Conservation (phyloP, 75 land plant genomes). For the Cunninghamia lanceolata region DNA sequence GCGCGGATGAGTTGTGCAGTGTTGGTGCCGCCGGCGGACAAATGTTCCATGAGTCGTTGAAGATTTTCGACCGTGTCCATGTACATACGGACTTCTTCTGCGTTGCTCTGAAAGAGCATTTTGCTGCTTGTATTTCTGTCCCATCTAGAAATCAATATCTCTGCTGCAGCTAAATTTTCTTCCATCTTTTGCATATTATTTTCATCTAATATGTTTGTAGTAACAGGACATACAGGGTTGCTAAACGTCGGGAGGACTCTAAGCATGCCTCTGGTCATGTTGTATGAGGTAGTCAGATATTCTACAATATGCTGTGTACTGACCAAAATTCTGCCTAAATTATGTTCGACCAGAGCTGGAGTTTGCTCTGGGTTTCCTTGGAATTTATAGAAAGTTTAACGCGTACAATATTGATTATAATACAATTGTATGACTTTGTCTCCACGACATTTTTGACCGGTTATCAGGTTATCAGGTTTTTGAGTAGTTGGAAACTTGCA, state of each 20-base stretch:
- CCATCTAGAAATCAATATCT: not conserved
- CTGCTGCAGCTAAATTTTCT: not conserved
- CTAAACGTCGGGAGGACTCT: not conserved
- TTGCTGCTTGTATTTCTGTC: not conserved
- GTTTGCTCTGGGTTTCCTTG: too few species aligned
- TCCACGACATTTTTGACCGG: too few species aligned
- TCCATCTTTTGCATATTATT: not conserved
- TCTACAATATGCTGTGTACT: not conserved
- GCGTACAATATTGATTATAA: too few species aligned
- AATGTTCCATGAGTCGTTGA: conserved; percentile 33
- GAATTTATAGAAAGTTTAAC: too few species aligned
- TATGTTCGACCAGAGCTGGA: too few species aligned
- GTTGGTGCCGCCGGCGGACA: not conserved
- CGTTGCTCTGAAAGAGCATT: conserved; percentile 20
- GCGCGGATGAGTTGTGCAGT: conserved; percentile 40
- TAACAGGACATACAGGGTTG: not conserved
- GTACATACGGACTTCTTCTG: conserved; percentile 31
- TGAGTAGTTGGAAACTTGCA: too few species aligned
- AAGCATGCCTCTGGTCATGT: not conserved
- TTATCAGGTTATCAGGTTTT: too few species aligned
- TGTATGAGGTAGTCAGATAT: not conserved
- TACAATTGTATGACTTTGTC: too few species aligned
- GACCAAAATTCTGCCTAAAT: not conserved
- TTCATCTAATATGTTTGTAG: not conserved
- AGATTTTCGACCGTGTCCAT: conserved; percentile 21